Evolutionary conservation across 345 rosid species (phyloP).

Genomic region (Aurinia saxatilis): DNA sequence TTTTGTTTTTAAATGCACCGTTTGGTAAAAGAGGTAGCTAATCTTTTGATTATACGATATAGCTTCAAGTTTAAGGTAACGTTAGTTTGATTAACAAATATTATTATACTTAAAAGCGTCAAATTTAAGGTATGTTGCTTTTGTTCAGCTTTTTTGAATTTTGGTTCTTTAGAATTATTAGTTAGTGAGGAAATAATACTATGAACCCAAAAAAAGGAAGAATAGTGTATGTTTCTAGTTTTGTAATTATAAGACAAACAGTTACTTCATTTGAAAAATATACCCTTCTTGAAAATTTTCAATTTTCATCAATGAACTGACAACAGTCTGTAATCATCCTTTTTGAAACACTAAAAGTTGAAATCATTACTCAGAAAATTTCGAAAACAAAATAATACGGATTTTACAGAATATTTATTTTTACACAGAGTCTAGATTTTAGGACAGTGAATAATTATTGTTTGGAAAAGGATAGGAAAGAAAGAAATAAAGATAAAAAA

Average conservation of each 20-base stretch:
- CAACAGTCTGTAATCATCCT: constrained; percentile 25
- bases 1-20: constrained; percentile 27
- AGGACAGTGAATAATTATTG: constrained; percentile 26
- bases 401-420: constrained; percentile 8
- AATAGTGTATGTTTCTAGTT: background rate
- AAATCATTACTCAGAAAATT: constrained; percentile 15
- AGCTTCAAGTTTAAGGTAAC: constrained; percentile 20
- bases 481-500: background rate
- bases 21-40: constrained; percentile 10
- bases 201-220: background rate
- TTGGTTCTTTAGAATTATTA: background rate
- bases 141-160: background rate
- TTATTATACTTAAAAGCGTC: background rate
- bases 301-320: constrained; percentile 17
- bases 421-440: constrained; percentile 26
- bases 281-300: background rate
- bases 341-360: constrained; percentile 21
- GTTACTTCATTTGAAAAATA: constrained; percentile 16
- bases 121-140: constrained; percentile 11
- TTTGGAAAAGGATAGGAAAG: constrained; percentile 21
- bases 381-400: constrained; percentile 1
- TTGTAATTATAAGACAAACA: constrained; percentile 11
- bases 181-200: background rate
- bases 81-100: background rate
- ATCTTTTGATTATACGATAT: constrained; percentile 24